Conservation (phyloP, 2,329 filamentous ascomycete genomes). For the Colletotrichum somersetense region DNA sequence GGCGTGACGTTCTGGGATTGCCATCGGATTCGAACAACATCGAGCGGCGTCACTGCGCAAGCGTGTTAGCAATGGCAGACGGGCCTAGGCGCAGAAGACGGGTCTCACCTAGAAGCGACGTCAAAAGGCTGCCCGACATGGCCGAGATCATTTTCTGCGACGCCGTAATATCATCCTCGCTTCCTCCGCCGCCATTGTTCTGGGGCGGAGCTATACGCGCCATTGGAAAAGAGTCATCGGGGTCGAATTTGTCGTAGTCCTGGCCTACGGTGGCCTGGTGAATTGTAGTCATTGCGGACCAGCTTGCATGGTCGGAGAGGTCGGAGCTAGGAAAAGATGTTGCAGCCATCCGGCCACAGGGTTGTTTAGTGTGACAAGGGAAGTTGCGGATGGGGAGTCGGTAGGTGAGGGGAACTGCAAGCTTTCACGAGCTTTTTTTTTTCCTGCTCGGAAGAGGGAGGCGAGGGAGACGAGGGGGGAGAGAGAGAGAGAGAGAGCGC, state of each 20-base stretch:
- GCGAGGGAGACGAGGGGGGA: constrained; percentile 7
- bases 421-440: constrained; percentile 32
- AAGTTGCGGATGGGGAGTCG: background rate
- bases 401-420: constrained; percentile 24
- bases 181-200: constrained; percentile 35
- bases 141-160: constrained; percentile 96
- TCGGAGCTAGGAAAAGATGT: constrained; percentile 24
- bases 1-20: constrained; percentile 80
- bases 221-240: constrained; percentile 49
- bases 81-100: background rate
- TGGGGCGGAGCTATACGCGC: constrained; percentile 47
- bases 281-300: constrained; percentile 37
- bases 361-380: background rate
- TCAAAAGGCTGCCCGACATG: constrained; percentile 89
- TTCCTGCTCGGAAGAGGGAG: constrained; percentile 10
- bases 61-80: constrained; percentile 30
- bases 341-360: constrained; percentile 12
- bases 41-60: constrained; percentile 85
- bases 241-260: constrained; percentile 48
- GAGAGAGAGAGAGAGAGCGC: constrained; percentile 2
- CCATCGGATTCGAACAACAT: constrained; percentile 94
- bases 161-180: constrained; percentile 77
- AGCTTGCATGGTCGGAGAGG: constrained; percentile 39
- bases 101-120: constrained; percentile 83
- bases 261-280: constrained; percentile 42